These are phyloP conservation scores for Hydnum rufescens DNA, from an alignment of 768 basidiomycete genomes.

Conservation along the genomic window DNA sequence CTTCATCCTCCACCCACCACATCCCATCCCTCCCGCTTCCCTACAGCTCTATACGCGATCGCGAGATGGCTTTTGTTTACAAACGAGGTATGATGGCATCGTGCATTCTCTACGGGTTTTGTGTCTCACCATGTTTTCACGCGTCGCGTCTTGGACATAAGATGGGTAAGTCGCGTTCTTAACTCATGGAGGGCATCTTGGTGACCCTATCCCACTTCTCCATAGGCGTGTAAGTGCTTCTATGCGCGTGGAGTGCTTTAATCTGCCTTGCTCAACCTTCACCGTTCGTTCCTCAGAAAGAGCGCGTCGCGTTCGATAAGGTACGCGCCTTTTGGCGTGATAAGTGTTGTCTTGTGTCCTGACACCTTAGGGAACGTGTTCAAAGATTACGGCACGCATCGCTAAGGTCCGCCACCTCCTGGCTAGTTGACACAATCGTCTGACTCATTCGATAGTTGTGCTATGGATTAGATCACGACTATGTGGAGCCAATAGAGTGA, in stretches of 20 bases:
- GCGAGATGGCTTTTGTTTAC: conserved; percentile 12
- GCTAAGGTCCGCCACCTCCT: conserved; percentile 27
- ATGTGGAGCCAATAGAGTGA: conserved; percentile 85
- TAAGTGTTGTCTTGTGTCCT: neutral
- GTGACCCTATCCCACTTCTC: neutral
- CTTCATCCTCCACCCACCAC: neutral
- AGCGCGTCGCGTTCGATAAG: conserved; percentile 87
- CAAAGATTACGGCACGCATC: conserved; percentile 67
- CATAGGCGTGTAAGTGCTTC: conserved; percentile 11
- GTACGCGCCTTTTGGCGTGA: conserved; percentile 22
- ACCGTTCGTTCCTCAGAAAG: conserved; percentile 44
- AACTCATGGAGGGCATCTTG: conserved; percentile 13
- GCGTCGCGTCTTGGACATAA: conserved; percentile 11
- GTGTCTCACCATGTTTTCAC: neutral
- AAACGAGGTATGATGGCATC: conserved; percentile 12
- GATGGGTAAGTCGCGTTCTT: conserved; percentile 28
- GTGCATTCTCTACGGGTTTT: neutral
- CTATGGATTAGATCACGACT: conserved; percentile 84
- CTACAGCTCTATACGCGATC: neutral
- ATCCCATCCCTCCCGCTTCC: conserved; percentile 3
- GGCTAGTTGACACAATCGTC: neutral
- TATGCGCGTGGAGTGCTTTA: neutral
- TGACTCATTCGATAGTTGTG: conserved; percentile 32
- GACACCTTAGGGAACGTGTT: neutral
- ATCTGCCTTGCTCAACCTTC: conserved; percentile 10